These are phyloP conservation scores for Penicillium occitanis DNA, from an alignment of 2,329 filamentous ascomycete species.

Conservation along the genomic window DNA sequence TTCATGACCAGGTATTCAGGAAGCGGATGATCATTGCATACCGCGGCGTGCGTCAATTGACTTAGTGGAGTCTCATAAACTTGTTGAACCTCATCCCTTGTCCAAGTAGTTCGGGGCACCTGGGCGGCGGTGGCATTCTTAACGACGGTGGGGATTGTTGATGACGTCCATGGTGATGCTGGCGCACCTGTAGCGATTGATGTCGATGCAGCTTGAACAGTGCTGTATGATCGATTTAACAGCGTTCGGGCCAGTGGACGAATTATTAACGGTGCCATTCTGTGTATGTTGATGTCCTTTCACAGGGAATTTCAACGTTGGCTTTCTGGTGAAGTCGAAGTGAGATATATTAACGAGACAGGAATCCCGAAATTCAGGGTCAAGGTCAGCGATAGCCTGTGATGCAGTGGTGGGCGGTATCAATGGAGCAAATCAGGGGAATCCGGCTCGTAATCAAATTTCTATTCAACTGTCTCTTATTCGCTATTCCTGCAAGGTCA, in stretches of 20 bases:
- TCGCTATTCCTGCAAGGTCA: background rate
- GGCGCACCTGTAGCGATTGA: conserved; percentile 28
- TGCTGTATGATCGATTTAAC: conserved; percentile 39
- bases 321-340: background rate
- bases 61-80: conserved; percentile 81
- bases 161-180: conserved; percentile 29
- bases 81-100: conserved; percentile 73
- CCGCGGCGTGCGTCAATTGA: conserved; percentile 73
- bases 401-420: background rate
- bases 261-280: conserved; percentile 22
- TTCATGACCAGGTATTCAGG: background rate
- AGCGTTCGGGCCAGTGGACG: conserved; percentile 33
- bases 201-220: conserved; percentile 35
- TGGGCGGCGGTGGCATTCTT: conserved; percentile 39
- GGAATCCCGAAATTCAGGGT: background rate
- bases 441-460: background rate
- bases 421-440: background rate
- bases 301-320: background rate
- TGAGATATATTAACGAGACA: background rate
- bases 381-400: background rate
- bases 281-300: background rate
- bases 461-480: background rate
- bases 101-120: conserved; percentile 70
- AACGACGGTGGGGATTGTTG: conserved; percentile 33
- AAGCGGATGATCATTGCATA: conserved; percentile 42